A percentile compares a stretch with the other conserved stretches of the same genome.
These are phyloP conservation scores for Helotiales sp. DNA, from an alignment of 2,329 filamentous ascomycete genomes.

Conservation along the genomic window DNA sequence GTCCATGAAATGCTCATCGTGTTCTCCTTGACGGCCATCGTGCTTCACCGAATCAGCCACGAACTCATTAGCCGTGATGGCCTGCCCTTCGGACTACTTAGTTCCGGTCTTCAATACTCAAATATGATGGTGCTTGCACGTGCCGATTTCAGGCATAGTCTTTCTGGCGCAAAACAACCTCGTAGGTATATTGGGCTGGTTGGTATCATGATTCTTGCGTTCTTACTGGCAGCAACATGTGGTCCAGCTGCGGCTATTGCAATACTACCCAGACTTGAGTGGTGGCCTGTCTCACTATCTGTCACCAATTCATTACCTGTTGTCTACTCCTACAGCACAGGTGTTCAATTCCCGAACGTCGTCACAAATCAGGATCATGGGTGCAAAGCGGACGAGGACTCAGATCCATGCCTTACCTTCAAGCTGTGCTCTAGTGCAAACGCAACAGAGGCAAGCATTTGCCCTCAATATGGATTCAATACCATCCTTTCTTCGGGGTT, in stretches of 20 bases:
- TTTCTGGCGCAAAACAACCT: neutral
- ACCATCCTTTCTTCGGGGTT: neutral
- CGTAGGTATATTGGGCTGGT: neutral
- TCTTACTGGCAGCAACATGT: neutral
- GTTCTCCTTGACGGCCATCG: neutral
- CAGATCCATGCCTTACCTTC: neutral
- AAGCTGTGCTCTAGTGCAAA: neutral
- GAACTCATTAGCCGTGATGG: neutral
- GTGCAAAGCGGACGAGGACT: neutral
- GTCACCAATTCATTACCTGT: neutral
- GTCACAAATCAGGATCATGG: too few relatives aligned
- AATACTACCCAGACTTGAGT: neutral
- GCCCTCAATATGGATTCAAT: neutral
- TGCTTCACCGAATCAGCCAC: neutral
- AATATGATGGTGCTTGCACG: neutral
- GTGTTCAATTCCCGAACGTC: neutral
- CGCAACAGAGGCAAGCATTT: neutral
- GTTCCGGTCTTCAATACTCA: neutral
- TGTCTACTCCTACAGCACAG: neutral
- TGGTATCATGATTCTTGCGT: neutral
- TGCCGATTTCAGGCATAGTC: neutral
- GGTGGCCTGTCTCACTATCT: neutral
- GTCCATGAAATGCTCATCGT: constrained; percentile 1
- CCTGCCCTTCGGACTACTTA: neutral
- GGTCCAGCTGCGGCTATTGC: neutral